phyloP scores from a whole-genome alignment of 1,284 basidiomycete genomes.

The Austroboletus sp. region DNA sequence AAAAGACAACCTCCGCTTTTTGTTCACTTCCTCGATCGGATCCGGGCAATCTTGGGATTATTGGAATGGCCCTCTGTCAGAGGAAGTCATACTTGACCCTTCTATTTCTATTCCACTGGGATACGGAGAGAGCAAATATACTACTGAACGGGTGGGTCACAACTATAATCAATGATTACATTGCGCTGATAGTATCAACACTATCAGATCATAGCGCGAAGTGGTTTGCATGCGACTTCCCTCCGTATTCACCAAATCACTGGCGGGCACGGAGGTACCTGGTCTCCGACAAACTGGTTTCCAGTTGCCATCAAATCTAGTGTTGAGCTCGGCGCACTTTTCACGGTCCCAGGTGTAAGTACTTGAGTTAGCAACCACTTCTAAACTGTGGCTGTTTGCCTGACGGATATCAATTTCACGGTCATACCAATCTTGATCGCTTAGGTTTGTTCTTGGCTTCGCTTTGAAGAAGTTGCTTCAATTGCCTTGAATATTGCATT shows the following conservation, averaged over 20 bases:
- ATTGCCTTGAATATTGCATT: conserved; percentile 18
- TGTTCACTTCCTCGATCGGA: conserved; percentile 33
- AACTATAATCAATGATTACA: too few relatives aligned
- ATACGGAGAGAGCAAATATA: conserved; percentile 8
- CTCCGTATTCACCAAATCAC: conserved; percentile 31
- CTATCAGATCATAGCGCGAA: conserved; percentile 30
- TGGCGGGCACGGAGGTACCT: conserved; percentile 17
- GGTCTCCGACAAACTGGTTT: conserved; percentile 29
- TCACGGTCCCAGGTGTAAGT: conserved; percentile 25
- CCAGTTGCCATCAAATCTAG: conserved; percentile 28
- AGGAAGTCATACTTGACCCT: conserved; percentile 21
- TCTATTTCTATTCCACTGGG: conserved; percentile 7
- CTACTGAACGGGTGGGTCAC: conserved; percentile 4
- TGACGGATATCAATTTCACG: not conserved
- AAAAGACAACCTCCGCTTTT: conserved; percentile 23
- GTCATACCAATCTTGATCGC: not conserved
- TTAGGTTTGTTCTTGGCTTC: conserved; percentile 24
- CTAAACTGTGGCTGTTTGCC: too few relatives aligned
- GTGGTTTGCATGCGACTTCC: conserved; percentile 20
- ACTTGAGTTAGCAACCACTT: not conserved
- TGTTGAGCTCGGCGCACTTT: conserved; percentile 24
- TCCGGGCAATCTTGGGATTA: conserved; percentile 34
- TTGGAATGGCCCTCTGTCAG: conserved; percentile 32
- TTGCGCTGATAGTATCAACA: too few relatives aligned
- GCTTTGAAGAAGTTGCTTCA: conserved; percentile 15